Conservation (phyloP, 2,329 filamentous ascomycete genomes). For the Paecilomyces formosus region DNA sequence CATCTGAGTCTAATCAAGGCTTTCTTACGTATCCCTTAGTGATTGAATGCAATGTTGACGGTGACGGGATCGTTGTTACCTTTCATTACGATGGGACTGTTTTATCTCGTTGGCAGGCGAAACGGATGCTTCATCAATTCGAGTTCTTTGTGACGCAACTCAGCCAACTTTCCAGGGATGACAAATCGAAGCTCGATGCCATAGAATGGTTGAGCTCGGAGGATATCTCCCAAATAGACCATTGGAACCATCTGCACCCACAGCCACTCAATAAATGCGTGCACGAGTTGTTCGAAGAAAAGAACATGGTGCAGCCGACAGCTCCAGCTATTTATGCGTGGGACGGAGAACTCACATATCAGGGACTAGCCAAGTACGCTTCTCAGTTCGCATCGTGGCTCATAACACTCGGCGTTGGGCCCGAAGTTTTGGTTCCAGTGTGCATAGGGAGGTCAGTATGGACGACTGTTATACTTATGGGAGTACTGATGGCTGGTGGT, state of each 20-base stretch:
- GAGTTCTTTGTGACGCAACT: conserved; percentile 26
- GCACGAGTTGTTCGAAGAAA: conserved; percentile 25
- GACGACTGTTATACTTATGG: conserved; percentile 25
- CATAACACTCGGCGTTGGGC: conserved; percentile 22
- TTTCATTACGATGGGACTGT: conserved; percentile 60
- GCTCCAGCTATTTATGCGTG: conserved; percentile 27
- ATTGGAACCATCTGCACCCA: conserved; percentile 23
- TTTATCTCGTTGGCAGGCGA: conserved; percentile 45
- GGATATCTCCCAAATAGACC: conserved; percentile 23
- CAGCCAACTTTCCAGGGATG: conserved; percentile 14
- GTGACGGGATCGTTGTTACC: conserved; percentile 50
- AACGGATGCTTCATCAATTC: conserved; percentile 49
- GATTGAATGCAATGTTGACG: conserved; percentile 53
- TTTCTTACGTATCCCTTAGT: conserved; percentile 56
- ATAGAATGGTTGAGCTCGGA: conserved; percentile 24
- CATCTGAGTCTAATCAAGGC: conserved; percentile 51
- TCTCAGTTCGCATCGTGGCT: conserved; percentile 23
- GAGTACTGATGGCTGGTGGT: conserved; percentile 26
- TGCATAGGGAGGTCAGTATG: conserved; percentile 28
- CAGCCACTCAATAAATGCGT: conserved; percentile 19
- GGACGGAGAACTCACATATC: conserved; percentile 28
- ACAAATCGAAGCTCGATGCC: conserved; percentile 15
- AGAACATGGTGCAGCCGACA: conserved; percentile 15
- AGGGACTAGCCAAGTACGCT: conserved; percentile 17
- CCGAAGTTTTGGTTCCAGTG: conserved; percentile 23